These are phyloP conservation scores for Ophiostoma australiae DNA, from an alignment of 2,329 filamentous ascomycete genomes.

Conservation along the genomic window DNA sequence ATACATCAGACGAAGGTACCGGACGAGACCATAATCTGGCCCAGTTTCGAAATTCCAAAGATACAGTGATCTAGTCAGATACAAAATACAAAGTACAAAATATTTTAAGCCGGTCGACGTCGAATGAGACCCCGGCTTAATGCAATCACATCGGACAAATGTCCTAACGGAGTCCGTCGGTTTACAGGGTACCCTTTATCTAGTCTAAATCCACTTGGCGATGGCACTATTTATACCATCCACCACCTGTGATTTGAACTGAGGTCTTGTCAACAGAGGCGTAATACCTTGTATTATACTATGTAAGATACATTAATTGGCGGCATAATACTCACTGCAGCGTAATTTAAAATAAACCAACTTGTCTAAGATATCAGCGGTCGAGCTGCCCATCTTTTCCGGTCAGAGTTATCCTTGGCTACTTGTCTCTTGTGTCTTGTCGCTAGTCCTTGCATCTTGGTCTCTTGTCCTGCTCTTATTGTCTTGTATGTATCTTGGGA, in stretches of 20 bases:
- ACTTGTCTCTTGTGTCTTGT: not conserved
- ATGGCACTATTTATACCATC: not conserved
- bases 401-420: not conserved
- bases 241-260: not conserved
- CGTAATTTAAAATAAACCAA: not conserved
- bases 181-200: not conserved
- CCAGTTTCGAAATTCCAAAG: not conserved
- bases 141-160: not conserved
- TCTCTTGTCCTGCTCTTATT: not conserved
- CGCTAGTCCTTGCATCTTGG: not conserved
- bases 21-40: not conserved
- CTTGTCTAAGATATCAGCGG: not conserved
- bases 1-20: not conserved
- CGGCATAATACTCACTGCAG: not conserved
- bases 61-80: too few species aligned
- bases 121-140: not conserved
- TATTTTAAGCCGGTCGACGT: not conserved
- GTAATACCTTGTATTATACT: not conserved
- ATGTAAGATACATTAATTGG: not conserved
- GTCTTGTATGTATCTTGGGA: not conserved
- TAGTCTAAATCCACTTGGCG: not conserved
- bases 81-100: not conserved
- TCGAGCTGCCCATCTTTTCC: constrained; percentile 3
- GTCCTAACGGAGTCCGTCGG: constrained; percentile 4
- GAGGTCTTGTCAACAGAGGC: not conserved